Percentiles rank a stretch among this genome's conserved stretches.
Conservation (phyloP, 2,329 filamentous ascomycete species). For the Exophiala aquamarina region DNA sequence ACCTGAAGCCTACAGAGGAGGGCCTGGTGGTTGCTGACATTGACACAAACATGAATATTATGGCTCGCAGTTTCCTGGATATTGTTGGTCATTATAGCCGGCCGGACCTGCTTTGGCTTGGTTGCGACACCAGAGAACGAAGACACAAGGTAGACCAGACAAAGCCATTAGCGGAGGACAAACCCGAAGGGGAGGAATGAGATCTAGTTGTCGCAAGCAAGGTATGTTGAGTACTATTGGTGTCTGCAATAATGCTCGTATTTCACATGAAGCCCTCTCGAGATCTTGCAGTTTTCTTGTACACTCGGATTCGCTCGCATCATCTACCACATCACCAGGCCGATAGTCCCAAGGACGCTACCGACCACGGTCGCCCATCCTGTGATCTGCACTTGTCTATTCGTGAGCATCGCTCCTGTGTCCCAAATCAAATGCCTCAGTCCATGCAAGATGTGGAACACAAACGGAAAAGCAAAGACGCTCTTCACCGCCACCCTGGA, state of each 20-base stretch:
- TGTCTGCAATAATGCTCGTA: no score
- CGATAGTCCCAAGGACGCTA: constrained; percentile 11
- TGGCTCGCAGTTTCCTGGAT: constrained; percentile 46
- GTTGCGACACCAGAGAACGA: constrained; percentile 24
- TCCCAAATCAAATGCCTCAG: constrained; percentile 72
- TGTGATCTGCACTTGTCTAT: constrained; percentile 62
- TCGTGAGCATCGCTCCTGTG: constrained; percentile 60
- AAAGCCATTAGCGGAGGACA: constrained; percentile 1
- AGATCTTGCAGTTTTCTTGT: no score
- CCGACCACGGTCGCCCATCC: constrained; percentile 54
- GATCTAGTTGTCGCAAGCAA: no score
- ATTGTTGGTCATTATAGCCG: constrained; percentile 51
- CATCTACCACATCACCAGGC: constrained; percentile 13
- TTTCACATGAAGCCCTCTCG: no score
- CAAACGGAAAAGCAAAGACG: constrained; percentile 63
- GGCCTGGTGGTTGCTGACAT: constrained; percentile 52
- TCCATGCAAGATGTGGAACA: constrained; percentile 67
- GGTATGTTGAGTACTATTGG: not conserved
- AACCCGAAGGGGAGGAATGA: not conserved
- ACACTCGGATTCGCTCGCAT: no score
- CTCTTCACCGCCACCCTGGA: constrained; percentile 62
- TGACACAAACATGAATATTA: constrained; percentile 43
- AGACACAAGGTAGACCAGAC: constrained; percentile 21
- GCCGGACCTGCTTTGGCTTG: constrained; percentile 54
- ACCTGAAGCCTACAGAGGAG: constrained; percentile 40